Conservation (phyloP, 257 asterid genomes). For the Ligustrum vulgare region DNA sequence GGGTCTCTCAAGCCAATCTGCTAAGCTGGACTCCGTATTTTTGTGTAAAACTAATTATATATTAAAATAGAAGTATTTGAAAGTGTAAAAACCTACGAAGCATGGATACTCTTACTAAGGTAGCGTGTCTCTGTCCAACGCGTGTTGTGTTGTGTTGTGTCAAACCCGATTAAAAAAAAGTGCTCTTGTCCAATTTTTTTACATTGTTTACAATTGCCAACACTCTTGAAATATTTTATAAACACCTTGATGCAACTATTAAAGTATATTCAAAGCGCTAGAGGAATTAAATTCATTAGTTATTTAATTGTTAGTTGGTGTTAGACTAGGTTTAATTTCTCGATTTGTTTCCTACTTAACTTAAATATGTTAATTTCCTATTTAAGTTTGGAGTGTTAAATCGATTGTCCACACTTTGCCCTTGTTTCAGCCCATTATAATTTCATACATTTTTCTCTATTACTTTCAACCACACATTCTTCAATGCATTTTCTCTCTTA, state of each 20-base stretch:
- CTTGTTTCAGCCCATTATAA: too few relatives aligned
- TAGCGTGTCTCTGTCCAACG: not conserved
- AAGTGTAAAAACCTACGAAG: not conserved
- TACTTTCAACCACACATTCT: too few relatives aligned
- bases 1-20: too few relatives aligned
- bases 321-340: too few relatives aligned
- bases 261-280: not conserved
- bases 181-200: not conserved
- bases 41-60: not conserved
- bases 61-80: not conserved
- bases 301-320: too few relatives aligned
- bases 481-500: too few relatives aligned
- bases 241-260: not conserved
- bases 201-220: too few relatives aligned
- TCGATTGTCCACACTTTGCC: not conserved
- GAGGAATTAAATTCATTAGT: too few relatives aligned
- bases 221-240: too few relatives aligned
- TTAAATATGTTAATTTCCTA: not conserved
- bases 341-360: too few relatives aligned
- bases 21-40: not conserved
- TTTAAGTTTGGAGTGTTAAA: not conserved
- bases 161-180: too few relatives aligned
- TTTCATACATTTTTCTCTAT: too few relatives aligned
- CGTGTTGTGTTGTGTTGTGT: not conserved
- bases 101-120: not conserved